Base-by-base conservation (phyloP, 1,139 yeast species). In the Kodamaea ohmeri region DNA sequence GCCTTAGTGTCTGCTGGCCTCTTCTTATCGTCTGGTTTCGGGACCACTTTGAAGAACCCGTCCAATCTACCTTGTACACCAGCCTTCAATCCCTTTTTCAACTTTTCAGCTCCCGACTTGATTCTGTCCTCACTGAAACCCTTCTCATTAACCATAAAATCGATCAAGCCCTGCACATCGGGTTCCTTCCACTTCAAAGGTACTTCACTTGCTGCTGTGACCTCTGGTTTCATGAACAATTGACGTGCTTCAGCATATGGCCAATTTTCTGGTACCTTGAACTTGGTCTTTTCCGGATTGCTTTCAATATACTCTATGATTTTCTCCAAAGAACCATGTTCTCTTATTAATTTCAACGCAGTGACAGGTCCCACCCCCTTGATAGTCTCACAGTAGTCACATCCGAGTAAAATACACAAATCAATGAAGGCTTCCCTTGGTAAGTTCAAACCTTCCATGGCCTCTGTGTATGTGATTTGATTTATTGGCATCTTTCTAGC, bases 381-480 rank as follows among this genome's bases (percentile, higher is more conserved):
- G 42, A 94, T 90, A 2, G 96, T 86, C 48, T 92, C 97, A 65
- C 96, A 88, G 60, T 92, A 92, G 65, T 92, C 99, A 63, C 98
- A 92, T 1, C 99, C 99, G 32, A 94, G 67, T 52, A 92, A 69
- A 35, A 94, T 92, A 65, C 98, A 90, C 52, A 92, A 64, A 58
- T 92, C 99, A 38, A 94, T 77, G 59, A 92, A 92, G 41, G 89
- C 84, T 19, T 74, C 76, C 39, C 76, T 70, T 35, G 79, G 77
- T 72, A 92, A 68, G 19, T 74, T 92, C 44, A 92, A 69, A 0
- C 90, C 95, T 47, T 80, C 83, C 42, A 90, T 64, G 0, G 88
- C 94, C 40, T 76, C 73, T 4, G 67, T 69, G 33, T 85, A 77
- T 41, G 80, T 75, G 40, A 88, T 82, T 58, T 94, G 97, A 46